These are phyloP conservation scores for Podila minutissima DNA, from an alignment of 192 early-diverging fungal species.

Conservation along the genomic window DNA sequence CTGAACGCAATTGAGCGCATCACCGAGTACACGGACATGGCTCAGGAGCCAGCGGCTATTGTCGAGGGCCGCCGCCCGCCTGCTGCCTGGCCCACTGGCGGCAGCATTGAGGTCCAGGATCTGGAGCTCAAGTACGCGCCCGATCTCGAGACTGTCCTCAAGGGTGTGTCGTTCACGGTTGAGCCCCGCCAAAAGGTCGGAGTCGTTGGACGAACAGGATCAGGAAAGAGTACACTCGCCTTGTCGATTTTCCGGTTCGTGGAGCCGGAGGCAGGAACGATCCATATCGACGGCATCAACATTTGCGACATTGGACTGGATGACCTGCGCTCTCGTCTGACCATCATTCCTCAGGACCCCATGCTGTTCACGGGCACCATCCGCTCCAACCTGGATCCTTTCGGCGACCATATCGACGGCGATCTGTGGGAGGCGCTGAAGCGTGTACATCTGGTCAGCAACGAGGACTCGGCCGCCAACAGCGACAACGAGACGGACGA, in stretches of 20 bases:
- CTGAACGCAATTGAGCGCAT: conserved; percentile 88
- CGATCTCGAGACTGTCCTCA: conserved; percentile 72
- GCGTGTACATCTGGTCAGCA: conserved; percentile 74
- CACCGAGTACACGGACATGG: conserved; percentile 79
- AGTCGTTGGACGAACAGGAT: conserved; percentile 85
- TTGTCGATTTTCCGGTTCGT: conserved; percentile 83
- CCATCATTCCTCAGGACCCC: conserved; percentile 83
- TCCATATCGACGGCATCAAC: conserved; percentile 80
- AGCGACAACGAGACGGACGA: conserved; percentile 32
- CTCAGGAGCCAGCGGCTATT: conserved; percentile 77
- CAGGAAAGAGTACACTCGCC: conserved; percentile 85
- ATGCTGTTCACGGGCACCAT: conserved; percentile 76
- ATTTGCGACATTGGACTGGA: conserved; percentile 73
- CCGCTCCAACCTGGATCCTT: conserved; percentile 90
- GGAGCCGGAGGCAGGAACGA: conserved; percentile 72
- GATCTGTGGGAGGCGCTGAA: conserved; percentile 80
- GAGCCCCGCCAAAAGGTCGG: conserved; percentile 73
- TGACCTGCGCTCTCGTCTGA: conserved; percentile 77
- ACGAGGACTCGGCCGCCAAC: conserved; percentile 18
- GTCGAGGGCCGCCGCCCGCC: conserved; percentile 59
- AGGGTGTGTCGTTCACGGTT: conserved; percentile 69
- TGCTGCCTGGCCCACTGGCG: conserved; percentile 69
- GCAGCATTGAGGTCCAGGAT: conserved; percentile 68
- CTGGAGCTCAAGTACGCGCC: conserved; percentile 78
- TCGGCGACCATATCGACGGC: conserved; percentile 77